Evolutionary conservation across 1,139 yeast genomes (phyloP).

Genomic region (Candida sp.): DNA sequence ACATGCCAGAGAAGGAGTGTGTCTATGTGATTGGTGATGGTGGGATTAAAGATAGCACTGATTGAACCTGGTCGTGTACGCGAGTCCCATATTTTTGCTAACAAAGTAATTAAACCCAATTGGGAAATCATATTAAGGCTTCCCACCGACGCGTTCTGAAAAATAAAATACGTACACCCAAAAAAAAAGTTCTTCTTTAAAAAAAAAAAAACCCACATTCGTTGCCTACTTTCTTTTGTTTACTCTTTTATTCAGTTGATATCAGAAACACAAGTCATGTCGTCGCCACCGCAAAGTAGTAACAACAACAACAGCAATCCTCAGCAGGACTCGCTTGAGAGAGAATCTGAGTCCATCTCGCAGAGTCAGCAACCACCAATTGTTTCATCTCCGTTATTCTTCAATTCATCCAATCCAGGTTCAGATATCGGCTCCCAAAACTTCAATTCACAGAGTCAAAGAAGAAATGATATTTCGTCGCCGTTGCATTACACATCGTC

Average conservation of each 20-base stretch:
- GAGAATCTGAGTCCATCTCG: conserved; percentile 34
- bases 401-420: conserved; percentile 53
- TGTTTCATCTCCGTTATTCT: conserved; percentile 71
- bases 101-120: conserved; percentile 22
- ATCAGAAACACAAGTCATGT: conserved; percentile 19
- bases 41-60: conserved; percentile 52
- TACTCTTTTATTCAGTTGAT: neutral
- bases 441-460: conserved; percentile 20
- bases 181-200: neutral
- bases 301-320: conserved; percentile 16
- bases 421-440: conserved; percentile 31
- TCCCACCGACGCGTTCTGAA: neutral
- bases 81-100: neutral
- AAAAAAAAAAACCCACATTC: neutral
- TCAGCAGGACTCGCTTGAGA: conserved; percentile 12
- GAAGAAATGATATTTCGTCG: conserved; percentile 36
- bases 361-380: conserved; percentile 43
- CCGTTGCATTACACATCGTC: conserved; percentile 53
- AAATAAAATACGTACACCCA: neutral
- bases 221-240: neutral
- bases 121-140: conserved; percentile 24
- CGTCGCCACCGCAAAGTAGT: conserved; percentile 34
- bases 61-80: conserved; percentile 10
- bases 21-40: conserved; percentile 56
- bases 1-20: conserved; percentile 63